These are phyloP conservation scores for Antitrichia curtipendula DNA, from an alignment of 225 moss, liverwort and hornwort species.

Conservation along the genomic window DNA sequence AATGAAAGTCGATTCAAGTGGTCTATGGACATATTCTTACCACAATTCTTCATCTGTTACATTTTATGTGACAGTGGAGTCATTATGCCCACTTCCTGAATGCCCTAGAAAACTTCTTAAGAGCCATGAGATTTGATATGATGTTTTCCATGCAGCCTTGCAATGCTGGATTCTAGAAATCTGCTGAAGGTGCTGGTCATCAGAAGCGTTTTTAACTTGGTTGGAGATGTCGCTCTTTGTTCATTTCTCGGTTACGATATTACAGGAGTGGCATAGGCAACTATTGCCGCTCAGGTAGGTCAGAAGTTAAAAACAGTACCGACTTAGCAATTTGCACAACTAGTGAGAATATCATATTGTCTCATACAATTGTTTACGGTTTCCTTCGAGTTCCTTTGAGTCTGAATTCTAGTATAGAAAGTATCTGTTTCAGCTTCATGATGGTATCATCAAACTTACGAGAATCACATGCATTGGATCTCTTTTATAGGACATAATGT, in stretches of 20 bases:
- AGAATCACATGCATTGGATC: background rate
- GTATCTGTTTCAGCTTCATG: background rate
- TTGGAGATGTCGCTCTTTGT: conserved; percentile 68
- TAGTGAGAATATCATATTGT: background rate
- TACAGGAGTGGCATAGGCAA: conserved; percentile 89
- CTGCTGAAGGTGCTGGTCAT: conserved; percentile 62
- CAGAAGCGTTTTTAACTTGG: conserved; percentile 66
- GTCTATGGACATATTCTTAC: background rate
- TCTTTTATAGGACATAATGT: background rate
- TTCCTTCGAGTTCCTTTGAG: background rate
- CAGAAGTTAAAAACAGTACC: background rate
- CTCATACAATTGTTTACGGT: background rate
- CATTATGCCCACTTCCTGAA: background rate
- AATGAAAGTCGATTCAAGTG: background rate
- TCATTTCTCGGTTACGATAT: conserved; percentile 71
- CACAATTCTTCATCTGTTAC: background rate
- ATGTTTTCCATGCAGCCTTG: conserved; percentile 40
- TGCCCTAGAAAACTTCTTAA: background rate
- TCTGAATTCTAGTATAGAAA: background rate
- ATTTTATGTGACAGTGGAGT: background rate
- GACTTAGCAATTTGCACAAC: background rate
- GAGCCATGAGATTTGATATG: background rate
- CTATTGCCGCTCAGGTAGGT: conserved; percentile 60
- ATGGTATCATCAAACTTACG: background rate
- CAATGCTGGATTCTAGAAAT: conserved; percentile 72